Evolutionary conservation across 2,329 filamentous ascomycete genomes (phyloP).

Genomic region (Xylaria sp.): DNA sequence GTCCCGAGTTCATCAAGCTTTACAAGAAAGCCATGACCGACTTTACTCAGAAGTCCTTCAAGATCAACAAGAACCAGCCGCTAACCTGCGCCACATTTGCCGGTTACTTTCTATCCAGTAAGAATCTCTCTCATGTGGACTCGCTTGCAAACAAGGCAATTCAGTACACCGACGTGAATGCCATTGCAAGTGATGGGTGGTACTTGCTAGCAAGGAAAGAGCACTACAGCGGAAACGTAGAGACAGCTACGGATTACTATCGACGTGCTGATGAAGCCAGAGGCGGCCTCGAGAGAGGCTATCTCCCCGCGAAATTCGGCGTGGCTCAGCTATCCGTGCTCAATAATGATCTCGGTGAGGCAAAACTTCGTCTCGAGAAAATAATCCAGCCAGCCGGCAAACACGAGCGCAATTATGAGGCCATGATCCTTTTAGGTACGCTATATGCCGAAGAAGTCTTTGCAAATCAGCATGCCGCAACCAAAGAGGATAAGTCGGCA

Average conservation of each 20-base stretch:
- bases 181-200: slow-evolving; percentile 97
- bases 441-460: slow-evolving; percentile 96
- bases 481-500: slow-evolving; percentile 86
- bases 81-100: slow-evolving; percentile 92
- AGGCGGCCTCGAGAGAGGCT: slow-evolving; percentile 90
- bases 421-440: slow-evolving; percentile 90
- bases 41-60: slow-evolving; percentile 93
- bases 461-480: slow-evolving; percentile 74
- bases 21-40: slow-evolving; percentile 96
- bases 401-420: slow-evolving; percentile 72
- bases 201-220: slow-evolving; percentile 93
- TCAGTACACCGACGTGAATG: slow-evolving; percentile 94
- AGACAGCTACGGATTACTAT: slow-evolving; percentile 87
- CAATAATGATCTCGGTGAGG: slow-evolving; percentile 86
- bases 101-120: slow-evolving; percentile 86
- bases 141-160: slow-evolving; percentile 91
- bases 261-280: slow-evolving; percentile 89
- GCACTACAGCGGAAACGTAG: slow-evolving; percentile 80
- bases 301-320: slow-evolving; percentile 94
- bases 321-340: slow-evolving; percentile 88
- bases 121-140: slow-evolving; percentile 83
- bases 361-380: slow-evolving; percentile 93
- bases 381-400: slow-evolving; percentile 86
- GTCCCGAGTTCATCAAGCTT: slow-evolving; percentile 82
- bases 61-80: slow-evolving; percentile 89